phyloP scores from a whole-genome alignment of 164 flowering plant species.

The Aristolochia contorta region DNA sequence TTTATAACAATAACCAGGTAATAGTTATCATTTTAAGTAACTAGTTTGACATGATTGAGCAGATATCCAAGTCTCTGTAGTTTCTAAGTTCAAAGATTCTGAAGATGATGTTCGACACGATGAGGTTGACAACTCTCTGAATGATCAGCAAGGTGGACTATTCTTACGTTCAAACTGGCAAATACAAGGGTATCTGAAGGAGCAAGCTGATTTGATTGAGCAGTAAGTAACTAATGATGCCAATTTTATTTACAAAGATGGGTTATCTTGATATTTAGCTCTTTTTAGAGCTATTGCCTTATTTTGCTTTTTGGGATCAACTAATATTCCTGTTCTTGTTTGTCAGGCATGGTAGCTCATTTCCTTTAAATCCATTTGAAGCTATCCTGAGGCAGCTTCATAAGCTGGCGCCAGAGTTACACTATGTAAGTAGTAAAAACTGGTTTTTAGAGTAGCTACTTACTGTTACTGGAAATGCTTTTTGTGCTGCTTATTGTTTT shows the following conservation, averaged over 20 bases:
- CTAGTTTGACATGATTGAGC: conserved; percentile 6
- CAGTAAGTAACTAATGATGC: conserved; percentile 31
- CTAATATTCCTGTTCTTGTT: too few species aligned
- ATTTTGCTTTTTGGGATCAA: too few species aligned
- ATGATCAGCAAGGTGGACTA: conserved; percentile 23
- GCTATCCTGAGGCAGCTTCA: conserved; percentile 56
- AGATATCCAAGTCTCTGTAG: conserved; percentile 40
- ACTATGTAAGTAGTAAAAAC: conserved; percentile 49
- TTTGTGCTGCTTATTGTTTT: not conserved
- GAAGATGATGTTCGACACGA: conserved; percentile 20
- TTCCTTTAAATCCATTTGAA: conserved; percentile 61
- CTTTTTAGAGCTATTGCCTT: conserved; percentile 9
- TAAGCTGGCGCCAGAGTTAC: conserved; percentile 83
- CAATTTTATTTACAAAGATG: not conserved
- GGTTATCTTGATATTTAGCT: not conserved
- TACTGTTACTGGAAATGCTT: not conserved
- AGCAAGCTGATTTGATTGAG: conserved; percentile 79
- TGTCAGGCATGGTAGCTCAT: conserved; percentile 56
- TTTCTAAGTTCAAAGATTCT: conserved; percentile 15
- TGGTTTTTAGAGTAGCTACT: not conserved
- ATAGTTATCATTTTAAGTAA: too few species aligned
- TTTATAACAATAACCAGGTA: too few species aligned
- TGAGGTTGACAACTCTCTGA: conserved; percentile 16
- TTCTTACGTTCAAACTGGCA: conserved; percentile 83
- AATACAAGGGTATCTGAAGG: conserved; percentile 73